phyloP scores from a whole-genome alignment of 257 asterid genomes.

The Przewalskia tangutica region DNA sequence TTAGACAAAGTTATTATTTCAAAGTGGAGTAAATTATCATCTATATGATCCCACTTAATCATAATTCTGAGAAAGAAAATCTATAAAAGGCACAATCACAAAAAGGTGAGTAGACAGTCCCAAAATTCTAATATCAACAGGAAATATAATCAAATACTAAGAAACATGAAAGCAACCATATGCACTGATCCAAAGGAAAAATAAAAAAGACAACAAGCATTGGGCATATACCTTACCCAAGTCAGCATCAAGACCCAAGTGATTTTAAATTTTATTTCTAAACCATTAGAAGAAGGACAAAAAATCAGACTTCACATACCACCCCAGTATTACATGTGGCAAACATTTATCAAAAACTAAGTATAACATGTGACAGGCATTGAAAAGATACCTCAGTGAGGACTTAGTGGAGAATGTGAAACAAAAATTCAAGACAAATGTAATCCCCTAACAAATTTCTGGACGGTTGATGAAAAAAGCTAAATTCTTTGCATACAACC shows the following conservation, averaged over 20 bases:
- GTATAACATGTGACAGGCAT: background rate
- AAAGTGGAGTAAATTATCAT: background rate
- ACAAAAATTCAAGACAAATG: background rate
- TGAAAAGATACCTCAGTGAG: background rate
- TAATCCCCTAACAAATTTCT: background rate
- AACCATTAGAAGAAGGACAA: background rate
- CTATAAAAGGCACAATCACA: background rate
- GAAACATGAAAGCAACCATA: background rate
- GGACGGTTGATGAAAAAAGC: background rate
- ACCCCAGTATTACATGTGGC: background rate
- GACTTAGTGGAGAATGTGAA: background rate
- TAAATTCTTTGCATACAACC: background rate
- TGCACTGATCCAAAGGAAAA: background rate
- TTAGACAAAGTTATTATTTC: background rate
- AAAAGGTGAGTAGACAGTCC: background rate
- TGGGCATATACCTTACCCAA: background rate
- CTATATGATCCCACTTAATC: background rate
- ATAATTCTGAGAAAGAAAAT: background rate
- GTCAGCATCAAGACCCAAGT: background rate
- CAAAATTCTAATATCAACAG: background rate
- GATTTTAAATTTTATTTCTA: background rate
- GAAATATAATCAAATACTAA: background rate
- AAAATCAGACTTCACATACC: background rate
- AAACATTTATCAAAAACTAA: background rate
- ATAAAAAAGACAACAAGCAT: background rate